These are phyloP conservation scores for Penicillium angulare DNA, from an alignment of 495 filamentous ascomycete genomes.

Conservation along the genomic window DNA sequence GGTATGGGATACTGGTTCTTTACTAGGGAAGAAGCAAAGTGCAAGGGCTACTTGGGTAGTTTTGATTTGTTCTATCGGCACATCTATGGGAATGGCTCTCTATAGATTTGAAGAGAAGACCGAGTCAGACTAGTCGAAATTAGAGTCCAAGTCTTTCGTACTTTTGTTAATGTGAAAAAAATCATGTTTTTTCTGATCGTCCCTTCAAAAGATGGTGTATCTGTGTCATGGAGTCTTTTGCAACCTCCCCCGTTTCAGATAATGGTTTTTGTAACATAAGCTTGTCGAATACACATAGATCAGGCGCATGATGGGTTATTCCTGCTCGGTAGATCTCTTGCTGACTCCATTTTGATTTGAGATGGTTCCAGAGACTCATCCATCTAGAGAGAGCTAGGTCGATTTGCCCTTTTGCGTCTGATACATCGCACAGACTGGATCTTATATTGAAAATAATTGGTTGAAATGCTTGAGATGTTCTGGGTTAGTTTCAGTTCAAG, in stretches of 20 bases:
- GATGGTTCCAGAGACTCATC: conserved; percentile 9
- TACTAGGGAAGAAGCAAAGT: conserved; percentile 7
- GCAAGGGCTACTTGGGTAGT: conserved; percentile 11
- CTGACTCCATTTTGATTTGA: conserved; percentile 2
- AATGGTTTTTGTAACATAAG: conserved; percentile 8
- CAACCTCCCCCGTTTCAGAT: conserved; percentile 9
- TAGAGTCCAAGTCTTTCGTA: too few species aligned
- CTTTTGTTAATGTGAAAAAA: too few species aligned
- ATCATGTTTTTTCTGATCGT: background rate
- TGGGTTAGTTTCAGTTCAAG: background rate
- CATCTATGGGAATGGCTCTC: conserved; percentile 9
- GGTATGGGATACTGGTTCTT: conserved; percentile 10
- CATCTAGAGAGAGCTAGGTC: conserved; percentile 12
- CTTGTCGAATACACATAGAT: conserved; percentile 12
- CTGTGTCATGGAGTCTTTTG: conserved; percentile 12
- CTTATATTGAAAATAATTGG: conserved; percentile 9
- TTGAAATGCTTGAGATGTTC: conserved; percentile 4
- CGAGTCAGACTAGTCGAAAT: background rate
- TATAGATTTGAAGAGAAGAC: background rate
- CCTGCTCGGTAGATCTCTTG: conserved; percentile 15
- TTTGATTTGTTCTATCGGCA: conserved; percentile 6
- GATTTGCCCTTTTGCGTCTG: conserved; percentile 1
- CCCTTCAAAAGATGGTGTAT: conserved; percentile 12
- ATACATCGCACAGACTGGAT: background rate
- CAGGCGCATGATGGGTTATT: conserved; percentile 15